Evolutionary conservation across 768 basidiomycete genomes (phyloP).

Genomic region (Russula griseocarnosa): DNA sequence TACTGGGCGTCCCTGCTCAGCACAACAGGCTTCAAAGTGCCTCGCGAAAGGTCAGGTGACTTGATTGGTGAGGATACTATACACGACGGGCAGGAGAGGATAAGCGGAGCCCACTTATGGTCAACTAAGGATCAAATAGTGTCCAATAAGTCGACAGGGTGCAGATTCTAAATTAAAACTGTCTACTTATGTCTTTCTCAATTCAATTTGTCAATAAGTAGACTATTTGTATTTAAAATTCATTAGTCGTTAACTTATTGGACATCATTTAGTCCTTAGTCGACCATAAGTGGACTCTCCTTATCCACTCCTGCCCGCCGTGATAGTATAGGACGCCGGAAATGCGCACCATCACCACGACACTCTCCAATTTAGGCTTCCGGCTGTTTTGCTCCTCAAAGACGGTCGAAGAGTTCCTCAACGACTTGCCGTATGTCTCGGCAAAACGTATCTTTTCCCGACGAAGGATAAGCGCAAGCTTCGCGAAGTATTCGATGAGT

Average conservation of each 20-base stretch:
- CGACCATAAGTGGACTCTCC: too few relatives aligned
- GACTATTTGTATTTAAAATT: too few relatives aligned
- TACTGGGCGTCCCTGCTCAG: slow-evolving; percentile 94
- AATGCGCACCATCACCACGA: slow-evolving; percentile 77
- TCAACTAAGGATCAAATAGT: too few relatives aligned
- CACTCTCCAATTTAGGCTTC: slow-evolving; percentile 83
- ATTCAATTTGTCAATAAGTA: too few relatives aligned
- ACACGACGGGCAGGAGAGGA: too few relatives aligned
- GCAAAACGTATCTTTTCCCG: slow-evolving; percentile 95
- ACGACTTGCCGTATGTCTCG: slow-evolving; percentile 66
- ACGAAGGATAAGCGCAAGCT: slow-evolving; percentile 94
- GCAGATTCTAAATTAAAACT: too few relatives aligned
- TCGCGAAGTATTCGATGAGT: slow-evolving; percentile 89
- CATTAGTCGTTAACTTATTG: too few relatives aligned
- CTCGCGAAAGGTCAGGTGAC: slow-evolving; percentile 77
- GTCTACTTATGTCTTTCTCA: too few relatives aligned
- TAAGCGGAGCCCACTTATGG: too few relatives aligned
- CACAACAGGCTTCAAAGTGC: slow-evolving; percentile 93
- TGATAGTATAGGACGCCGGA: slow-evolving; percentile 85
- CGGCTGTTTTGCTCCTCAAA: slow-evolving; percentile 88
- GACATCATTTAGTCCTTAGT: too few relatives aligned
- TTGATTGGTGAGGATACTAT: slow-evolving; percentile 90
- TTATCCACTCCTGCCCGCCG: too few relatives aligned
- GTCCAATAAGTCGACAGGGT: too few relatives aligned
- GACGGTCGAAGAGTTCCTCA: slow-evolving; percentile 76